Percentiles rank a stretch among this genome's conserved stretches.
Evolutionary conservation across 805 yeast genomes (phyloP).

Genomic region (Lipomyces japonicus): DNA sequence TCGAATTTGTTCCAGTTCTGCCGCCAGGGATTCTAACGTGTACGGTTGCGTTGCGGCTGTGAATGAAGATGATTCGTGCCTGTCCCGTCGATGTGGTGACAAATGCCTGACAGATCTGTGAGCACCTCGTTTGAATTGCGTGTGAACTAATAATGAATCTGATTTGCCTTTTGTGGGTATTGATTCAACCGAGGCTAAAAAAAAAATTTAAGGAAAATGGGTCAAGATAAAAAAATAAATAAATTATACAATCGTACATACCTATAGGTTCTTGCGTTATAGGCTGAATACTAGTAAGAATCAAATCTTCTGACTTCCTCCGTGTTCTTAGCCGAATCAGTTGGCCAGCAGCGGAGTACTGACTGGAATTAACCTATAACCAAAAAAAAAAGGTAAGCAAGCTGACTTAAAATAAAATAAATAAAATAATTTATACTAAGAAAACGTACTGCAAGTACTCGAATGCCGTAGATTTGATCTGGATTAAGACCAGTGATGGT

Average conservation of each 20-base stretch:
- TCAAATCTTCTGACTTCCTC: constrained; percentile 30
- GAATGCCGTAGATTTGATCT: constrained; percentile 35
- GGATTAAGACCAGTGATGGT: constrained; percentile 37
- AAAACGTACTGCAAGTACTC: constrained; percentile 36
- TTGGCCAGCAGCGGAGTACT: constrained; percentile 28
- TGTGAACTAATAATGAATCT: constrained; percentile 9
- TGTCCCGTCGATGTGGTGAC: constrained; percentile 8
- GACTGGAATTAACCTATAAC: constrained; percentile 24
- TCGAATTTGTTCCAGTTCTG: constrained; percentile 38
- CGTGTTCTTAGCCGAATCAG: constrained; percentile 34
- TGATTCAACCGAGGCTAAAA: neutral
- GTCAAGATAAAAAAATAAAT: neutral
- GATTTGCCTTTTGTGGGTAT: neutral
- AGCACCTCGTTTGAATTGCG: constrained; percentile 22
- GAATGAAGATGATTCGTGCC: constrained; percentile 18
- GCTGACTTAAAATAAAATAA: neutral
- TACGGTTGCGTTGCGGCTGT: constrained; percentile 32
- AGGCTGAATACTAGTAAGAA: constrained; percentile 30
- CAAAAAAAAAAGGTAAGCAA: neutral
- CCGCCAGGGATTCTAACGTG: constrained; percentile 37
- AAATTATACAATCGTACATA: neutral
- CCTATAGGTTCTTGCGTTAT: constrained; percentile 9
- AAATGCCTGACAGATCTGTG: constrained; percentile 10
- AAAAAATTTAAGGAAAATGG: neutral
- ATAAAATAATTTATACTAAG: neutral